phyloP scores from a whole-genome alignment of 2,329 filamentous ascomycete species.

The Monosporascus sp. region DNA sequence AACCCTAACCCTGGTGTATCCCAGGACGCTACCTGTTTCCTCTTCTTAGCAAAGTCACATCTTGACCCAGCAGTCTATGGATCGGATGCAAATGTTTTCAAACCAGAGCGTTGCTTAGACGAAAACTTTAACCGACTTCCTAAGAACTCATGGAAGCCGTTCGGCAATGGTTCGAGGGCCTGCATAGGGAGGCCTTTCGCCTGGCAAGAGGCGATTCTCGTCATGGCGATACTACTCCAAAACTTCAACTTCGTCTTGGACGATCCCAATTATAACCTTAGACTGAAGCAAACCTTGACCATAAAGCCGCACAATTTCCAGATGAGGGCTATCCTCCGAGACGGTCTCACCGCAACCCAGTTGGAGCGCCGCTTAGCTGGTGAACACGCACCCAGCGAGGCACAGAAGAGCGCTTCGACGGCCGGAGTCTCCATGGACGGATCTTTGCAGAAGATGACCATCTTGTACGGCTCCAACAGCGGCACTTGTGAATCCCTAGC shows the following conservation, averaged over 20 bases:
- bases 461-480: slow-evolving; percentile 69
- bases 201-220: slow-evolving; percentile 65
- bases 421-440: not conserved
- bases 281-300: slow-evolving; percentile 41
- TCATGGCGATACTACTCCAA: slow-evolving; percentile 51
- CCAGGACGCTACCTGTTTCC: not conserved
- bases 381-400: slow-evolving; percentile 6
- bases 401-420: slow-evolving; percentile 5
- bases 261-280: slow-evolving; percentile 46
- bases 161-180: slow-evolving; percentile 64
- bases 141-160: slow-evolving; percentile 63
- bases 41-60: slow-evolving; percentile 50
- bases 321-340: slow-evolving; percentile 44
- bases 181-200: slow-evolving; percentile 72
- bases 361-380: slow-evolving; percentile 41
- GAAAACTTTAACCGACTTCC: slow-evolving; percentile 62
- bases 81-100: slow-evolving; percentile 58
- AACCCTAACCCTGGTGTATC: not conserved
- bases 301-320: slow-evolving; percentile 48
- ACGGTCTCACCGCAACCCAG: slow-evolving; percentile 37
- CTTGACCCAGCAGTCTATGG: slow-evolving; percentile 60
- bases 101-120: slow-evolving; percentile 64
- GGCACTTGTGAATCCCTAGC: slow-evolving; percentile 70
- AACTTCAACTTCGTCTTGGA: slow-evolving; percentile 56
- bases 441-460: slow-evolving; percentile 45